phyloP scores from a whole-genome alignment of 768 basidiomycete genomes.

The Serpula lacrymans region DNA sequence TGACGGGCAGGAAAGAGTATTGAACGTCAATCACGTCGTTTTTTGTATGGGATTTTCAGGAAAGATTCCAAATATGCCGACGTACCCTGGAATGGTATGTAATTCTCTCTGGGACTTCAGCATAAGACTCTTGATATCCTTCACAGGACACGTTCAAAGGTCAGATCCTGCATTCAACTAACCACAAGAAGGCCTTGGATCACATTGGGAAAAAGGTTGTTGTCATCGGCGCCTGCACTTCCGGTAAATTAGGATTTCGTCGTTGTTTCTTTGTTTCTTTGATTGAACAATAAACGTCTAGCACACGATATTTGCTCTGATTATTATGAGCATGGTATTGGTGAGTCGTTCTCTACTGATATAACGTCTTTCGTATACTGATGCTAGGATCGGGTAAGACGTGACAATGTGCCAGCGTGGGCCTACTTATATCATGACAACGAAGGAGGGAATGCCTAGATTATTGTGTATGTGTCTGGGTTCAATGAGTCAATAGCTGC shows the following conservation, averaged over 20 bases:
- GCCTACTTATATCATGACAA: conserved; percentile 43
- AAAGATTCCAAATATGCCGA: conserved; percentile 38
- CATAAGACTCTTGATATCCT: background rate
- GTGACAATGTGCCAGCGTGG: conserved; percentile 59
- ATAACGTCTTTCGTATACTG: background rate
- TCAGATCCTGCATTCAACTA: conserved; percentile 44
- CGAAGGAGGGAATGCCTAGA: conserved; percentile 30
- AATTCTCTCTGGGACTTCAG: background rate
- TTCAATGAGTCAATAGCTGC: conserved; percentile 6
- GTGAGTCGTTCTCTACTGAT: conserved; percentile 12
- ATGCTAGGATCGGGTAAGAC: conserved; percentile 45
- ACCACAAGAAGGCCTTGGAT: conserved; percentile 42
- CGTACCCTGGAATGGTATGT: conserved; percentile 34
- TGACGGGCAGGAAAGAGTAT: conserved; percentile 27
- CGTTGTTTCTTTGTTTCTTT: background rate
- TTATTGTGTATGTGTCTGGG: conserved; percentile 10
- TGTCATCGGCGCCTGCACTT: conserved; percentile 57
- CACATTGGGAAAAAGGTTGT: conserved; percentile 57
- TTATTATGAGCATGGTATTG: conserved; percentile 34
- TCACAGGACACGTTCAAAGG: conserved; percentile 47
- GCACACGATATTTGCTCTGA: conserved; percentile 45
- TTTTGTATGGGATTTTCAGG: conserved; percentile 48
- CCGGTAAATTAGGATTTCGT: conserved; percentile 28
- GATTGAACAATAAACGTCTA: conserved; percentile 12
- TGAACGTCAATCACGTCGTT: conserved; percentile 43